A percentile compares a stretch with the other conserved stretches of the same genome.
Evolutionary conservation across 2,329 filamentous ascomycete species (phyloP).

Genomic region (Neonectria sp.): DNA sequence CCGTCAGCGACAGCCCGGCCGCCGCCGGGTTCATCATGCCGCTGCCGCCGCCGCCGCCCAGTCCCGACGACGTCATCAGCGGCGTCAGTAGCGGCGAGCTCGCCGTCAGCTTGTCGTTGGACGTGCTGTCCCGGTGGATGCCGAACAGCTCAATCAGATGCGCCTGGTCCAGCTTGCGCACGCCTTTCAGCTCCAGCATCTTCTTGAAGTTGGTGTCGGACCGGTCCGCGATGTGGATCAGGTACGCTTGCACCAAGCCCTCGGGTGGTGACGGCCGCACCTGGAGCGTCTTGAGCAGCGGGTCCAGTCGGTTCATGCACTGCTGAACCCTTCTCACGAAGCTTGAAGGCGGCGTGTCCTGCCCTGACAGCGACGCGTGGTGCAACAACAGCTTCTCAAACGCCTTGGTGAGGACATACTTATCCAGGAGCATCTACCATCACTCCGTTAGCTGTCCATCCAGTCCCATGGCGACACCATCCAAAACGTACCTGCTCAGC

Average conservation of each 20-base stretch:
- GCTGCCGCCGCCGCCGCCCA: slow-evolving; percentile 55
- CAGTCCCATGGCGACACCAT: neutral
- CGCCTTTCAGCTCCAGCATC: slow-evolving; percentile 94
- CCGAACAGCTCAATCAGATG: slow-evolving; percentile 89
- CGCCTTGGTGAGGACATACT: slow-evolving; percentile 88
- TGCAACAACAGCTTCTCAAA: slow-evolving; percentile 80
- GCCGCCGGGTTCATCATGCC: slow-evolving; percentile 59
- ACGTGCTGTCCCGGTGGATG: slow-evolving; percentile 83
- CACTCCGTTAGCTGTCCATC: slow-evolving; percentile 41
- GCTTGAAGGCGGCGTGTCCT: slow-evolving; percentile 64
- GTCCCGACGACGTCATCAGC: slow-evolving; percentile 65
- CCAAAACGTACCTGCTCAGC: slow-evolving; percentile 81
- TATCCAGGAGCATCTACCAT: slow-evolving; percentile 90
- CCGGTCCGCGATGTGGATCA: slow-evolving; percentile 95
- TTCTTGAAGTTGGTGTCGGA: slow-evolving; percentile 97
- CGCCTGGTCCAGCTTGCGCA: slow-evolving; percentile 85
- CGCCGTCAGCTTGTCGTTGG: slow-evolving; percentile 77
- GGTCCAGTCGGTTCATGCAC: slow-evolving; percentile 89
- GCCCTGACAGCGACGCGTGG: slow-evolving; percentile 64
- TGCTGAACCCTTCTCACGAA: slow-evolving; percentile 91
- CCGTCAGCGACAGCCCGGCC: slow-evolving; percentile 54
- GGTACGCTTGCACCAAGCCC: slow-evolving; percentile 95
- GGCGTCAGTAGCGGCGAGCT: slow-evolving; percentile 80
- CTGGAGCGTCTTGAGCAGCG: slow-evolving; percentile 95
- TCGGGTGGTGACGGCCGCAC: slow-evolving; percentile 93